A percentile compares a stretch with the other conserved stretches of the same genome.
Conservation (phyloP, 1,284 basidiomycete genomes). For the Cryptococcus amylolentus region DNA sequence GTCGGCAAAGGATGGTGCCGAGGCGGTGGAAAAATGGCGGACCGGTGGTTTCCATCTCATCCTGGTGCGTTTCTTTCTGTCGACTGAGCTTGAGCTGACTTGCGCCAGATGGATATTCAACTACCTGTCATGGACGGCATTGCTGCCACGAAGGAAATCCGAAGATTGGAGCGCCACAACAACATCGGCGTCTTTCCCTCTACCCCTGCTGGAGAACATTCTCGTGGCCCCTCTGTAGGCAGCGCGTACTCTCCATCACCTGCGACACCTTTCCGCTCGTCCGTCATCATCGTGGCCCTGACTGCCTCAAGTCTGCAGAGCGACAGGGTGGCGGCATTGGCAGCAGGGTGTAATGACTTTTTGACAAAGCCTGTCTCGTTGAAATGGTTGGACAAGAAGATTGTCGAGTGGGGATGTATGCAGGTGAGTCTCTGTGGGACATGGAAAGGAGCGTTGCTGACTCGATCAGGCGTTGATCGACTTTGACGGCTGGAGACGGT, state of each 20-base stretch:
- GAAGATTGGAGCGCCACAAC: conserved; percentile 69
- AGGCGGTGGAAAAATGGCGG: conserved; percentile 95
- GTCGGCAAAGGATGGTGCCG: conserved; percentile 88
- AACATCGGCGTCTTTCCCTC: conserved; percentile 69
- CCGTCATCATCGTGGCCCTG: conserved; percentile 97
- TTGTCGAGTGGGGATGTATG: conserved; percentile 86
- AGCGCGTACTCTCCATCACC: conserved; percentile 53
- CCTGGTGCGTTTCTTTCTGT: conserved; percentile 56
- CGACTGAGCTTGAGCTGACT: not conserved
- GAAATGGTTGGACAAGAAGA: conserved; percentile 95
- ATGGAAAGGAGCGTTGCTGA: conserved; percentile 7
- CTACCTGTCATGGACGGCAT: conserved; percentile 99
- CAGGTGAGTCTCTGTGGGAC: conserved; percentile 34
- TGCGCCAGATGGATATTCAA: conserved; percentile 93
- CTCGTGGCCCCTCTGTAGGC: not conserved
- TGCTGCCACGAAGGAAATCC: conserved; percentile 92
- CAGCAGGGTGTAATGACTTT: conserved; percentile 98
- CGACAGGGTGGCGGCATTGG: conserved; percentile 91
- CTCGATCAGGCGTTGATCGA: conserved; percentile 48
- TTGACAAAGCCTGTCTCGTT: conserved; percentile 94
- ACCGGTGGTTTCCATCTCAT: conserved; percentile 94
- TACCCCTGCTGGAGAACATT: conserved; percentile 57
- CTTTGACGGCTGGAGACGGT: conserved; percentile 50
- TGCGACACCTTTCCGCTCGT: conserved; percentile 72
- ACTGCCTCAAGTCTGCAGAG: conserved; percentile 90